Percentiles rank a stretch among this genome's conserved stretches.
These are phyloP conservation scores for Petunia hybrid DNA, from an alignment of 305 asterid genomes.

Conservation along the genomic window DNA sequence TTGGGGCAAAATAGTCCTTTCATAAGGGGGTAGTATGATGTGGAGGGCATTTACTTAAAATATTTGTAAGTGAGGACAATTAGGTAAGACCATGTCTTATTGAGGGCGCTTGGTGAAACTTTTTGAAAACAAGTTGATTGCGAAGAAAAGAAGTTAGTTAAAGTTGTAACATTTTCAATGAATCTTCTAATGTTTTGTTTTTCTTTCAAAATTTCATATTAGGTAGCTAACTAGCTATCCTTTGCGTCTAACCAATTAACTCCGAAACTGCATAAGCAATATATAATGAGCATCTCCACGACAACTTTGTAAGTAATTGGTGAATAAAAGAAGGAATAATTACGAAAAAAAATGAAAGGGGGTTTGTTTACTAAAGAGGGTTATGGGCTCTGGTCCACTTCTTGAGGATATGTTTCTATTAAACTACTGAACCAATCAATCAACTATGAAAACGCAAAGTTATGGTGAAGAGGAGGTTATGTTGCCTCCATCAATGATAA, in stretches of 20 bases:
- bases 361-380: not conserved
- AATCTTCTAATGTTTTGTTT: not conserved
- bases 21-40: no score
- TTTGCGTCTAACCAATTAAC: not conserved
- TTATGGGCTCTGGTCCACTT: slow-evolving; percentile 10
- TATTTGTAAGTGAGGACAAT: no score
- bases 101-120: no score
- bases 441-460: not conserved
- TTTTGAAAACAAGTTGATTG: not conserved
- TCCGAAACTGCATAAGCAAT: slow-evolving; percentile 2
- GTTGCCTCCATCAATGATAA: not conserved
- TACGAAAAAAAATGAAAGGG: not conserved
- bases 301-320: slow-evolving; percentile 9
- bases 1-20: no score
- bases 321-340: not conserved
- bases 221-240: not conserved
- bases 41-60: no score
- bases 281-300: not conserved
- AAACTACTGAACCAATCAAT: slow-evolving; percentile 1
- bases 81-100: no score
- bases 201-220: not conserved
- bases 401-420: not conserved
- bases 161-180: not conserved
- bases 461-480: not conserved
- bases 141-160: not conserved